phyloP scores from a whole-genome alignment of 345 rosid genomes.

The Melaleuca alternifolia region DNA sequence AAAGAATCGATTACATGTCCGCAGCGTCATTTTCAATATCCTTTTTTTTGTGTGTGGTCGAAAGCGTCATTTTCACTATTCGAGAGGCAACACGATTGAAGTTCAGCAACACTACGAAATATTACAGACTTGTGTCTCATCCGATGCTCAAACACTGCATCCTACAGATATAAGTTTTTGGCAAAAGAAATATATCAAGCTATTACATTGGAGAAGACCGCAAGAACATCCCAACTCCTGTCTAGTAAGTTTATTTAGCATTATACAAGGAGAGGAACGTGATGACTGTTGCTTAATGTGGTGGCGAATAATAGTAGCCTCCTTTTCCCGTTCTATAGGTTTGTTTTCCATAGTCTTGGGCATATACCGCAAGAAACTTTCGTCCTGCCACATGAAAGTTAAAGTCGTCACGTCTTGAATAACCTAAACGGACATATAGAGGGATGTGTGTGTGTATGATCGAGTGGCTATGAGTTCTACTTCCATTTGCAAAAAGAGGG shows the following conservation, averaged over 20 bases:
- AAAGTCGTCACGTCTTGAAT: neutral
- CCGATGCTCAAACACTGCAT: too few relatives aligned
- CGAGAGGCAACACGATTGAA: too few relatives aligned
- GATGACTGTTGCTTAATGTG: neutral
- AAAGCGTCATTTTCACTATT: too few relatives aligned
- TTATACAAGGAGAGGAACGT: neutral
- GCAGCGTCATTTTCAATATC: too few relatives aligned
- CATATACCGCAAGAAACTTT: neutral
- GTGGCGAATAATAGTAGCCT: rapidly evolving
- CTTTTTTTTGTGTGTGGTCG: too few relatives aligned
- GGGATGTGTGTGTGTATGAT: neutral
- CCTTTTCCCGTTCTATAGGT: neutral
- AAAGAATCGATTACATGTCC: too few relatives aligned
- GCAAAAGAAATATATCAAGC: neutral
- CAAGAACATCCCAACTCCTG: neutral
- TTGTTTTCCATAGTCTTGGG: neutral
- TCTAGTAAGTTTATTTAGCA: neutral
- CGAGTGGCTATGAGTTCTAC: neutral
- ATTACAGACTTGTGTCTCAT: too few relatives aligned
- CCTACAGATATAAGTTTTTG: neutral
- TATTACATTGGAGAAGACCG: neutral
- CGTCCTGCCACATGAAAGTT: neutral
- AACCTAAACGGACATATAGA: neutral
- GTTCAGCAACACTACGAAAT: too few relatives aligned
- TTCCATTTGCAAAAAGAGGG: neutral